Evolutionary conservation across 495 filamentous ascomycete genomes (phyloP).

Genomic region (Hypoxylon cercidicola): DNA sequence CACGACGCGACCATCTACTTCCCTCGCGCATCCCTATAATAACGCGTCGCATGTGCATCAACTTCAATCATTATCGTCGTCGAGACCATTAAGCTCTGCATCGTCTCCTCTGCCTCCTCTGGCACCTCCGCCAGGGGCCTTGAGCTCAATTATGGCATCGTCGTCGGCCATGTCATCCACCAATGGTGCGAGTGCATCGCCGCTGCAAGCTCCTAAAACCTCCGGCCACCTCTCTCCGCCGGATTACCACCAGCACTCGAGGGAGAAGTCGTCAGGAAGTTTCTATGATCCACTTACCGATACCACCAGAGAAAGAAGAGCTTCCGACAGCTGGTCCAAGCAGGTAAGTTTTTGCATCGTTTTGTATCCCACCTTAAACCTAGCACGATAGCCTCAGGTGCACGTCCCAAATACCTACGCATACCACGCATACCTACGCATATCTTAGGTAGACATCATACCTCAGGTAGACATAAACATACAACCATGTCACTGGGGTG

Average conservation of each 20-base stretch:
- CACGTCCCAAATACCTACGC: too few species aligned
- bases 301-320: slow-evolving; percentile 56
- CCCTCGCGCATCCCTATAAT: slow-evolving; percentile 43
- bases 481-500: too few species aligned
- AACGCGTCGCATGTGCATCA: slow-evolving; percentile 38
- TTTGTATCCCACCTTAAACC: slow-evolving; percentile 12
- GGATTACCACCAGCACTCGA: slow-evolving; percentile 51
- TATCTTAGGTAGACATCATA: not conserved
- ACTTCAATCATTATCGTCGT: slow-evolving; percentile 34
- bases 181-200: slow-evolving; percentile 49
- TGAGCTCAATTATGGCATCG: slow-evolving; percentile 48
- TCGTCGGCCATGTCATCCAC: slow-evolving; percentile 43
- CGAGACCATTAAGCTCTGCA: slow-evolving; percentile 13
- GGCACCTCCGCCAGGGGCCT: slow-evolving; percentile 48
- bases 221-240: slow-evolving; percentile 45
- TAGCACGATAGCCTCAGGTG: not conserved
- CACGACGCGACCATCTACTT: slow-evolving; percentile 40
- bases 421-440: too few species aligned
- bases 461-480: too few species aligned
- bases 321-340: slow-evolving; percentile 54
- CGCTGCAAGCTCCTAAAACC: slow-evolving; percentile 45
- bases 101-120: slow-evolving; percentile 38
- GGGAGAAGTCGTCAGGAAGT: slow-evolving; percentile 59
- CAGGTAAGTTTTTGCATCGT: slow-evolving; percentile 43
- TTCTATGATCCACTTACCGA: slow-evolving; percentile 69